Conservation (phyloP, 352 stramenopile genomes). For the Nothophytophthora sp. region DNA sequence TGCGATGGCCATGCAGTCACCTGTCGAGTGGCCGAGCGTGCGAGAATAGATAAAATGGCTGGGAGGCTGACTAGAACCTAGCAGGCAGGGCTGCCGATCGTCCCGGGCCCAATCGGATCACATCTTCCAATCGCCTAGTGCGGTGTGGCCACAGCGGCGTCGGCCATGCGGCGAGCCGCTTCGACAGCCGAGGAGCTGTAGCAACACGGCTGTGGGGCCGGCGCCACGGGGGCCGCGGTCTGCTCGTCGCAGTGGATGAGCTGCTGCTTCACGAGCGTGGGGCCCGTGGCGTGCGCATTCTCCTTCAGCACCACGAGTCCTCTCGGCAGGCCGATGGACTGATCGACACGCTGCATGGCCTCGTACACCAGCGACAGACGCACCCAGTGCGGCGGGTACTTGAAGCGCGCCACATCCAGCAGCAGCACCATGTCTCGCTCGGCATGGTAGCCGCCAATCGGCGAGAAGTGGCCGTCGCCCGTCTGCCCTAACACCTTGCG, state of each 20-base stretch:
- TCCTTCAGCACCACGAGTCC: slow-evolving; percentile 44
- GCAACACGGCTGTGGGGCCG: slow-evolving; percentile 28
- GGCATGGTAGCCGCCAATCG: slow-evolving; percentile 94
- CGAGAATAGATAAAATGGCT: slow-evolving; percentile 28
- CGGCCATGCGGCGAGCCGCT: slow-evolving; percentile 22
- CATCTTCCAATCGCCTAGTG: slow-evolving; percentile 7
- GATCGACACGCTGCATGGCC: slow-evolving; percentile 52
- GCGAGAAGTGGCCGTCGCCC: slow-evolving; percentile 96
- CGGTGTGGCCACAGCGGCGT: slow-evolving; percentile 11
- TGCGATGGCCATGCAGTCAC: slow-evolving; percentile 10
- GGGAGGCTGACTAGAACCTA: slow-evolving; percentile 10
- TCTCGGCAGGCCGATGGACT: slow-evolving; percentile 40
- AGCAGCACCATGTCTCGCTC: slow-evolving; percentile 93
- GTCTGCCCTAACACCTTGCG: slow-evolving; percentile 93
- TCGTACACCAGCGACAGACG: slow-evolving; percentile 52
- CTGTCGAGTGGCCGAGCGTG: slow-evolving; percentile 7
- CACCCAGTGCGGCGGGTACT: slow-evolving; percentile 93
- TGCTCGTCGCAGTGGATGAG: slow-evolving; percentile 39
- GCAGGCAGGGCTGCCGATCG: background rate
- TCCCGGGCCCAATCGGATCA: background rate
- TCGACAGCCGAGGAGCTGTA: slow-evolving; percentile 28
- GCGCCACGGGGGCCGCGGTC: slow-evolving; percentile 4
- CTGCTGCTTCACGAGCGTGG: slow-evolving; percentile 47
- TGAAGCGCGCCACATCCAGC: slow-evolving; percentile 96
- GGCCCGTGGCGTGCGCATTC: slow-evolving; percentile 38